Evolutionary conservation across 2,329 filamentous ascomycete species (phyloP), one percentile per base, ranked within the genome.

Genomic region (Fusarium pininemorale): DNA sequence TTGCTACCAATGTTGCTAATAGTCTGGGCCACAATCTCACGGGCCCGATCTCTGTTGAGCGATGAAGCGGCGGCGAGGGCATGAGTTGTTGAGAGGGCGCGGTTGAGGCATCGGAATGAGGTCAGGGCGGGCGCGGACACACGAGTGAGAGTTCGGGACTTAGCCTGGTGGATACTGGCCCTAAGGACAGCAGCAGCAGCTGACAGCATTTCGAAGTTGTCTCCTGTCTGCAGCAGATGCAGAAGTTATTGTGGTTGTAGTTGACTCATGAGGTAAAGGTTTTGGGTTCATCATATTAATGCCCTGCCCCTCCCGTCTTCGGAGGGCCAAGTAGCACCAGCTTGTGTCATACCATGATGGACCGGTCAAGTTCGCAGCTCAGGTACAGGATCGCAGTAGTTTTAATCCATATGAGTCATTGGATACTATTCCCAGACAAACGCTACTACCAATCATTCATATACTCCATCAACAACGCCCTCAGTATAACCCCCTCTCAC

Each of bases 381-480:
- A 45, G 24, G 16, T 45, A 44, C 14, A 16, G n/a, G 6, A 14
- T 24, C 41, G 15, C 15, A 12, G 10, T 44, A 24, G 10, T 22
- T 32, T 32, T 32, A 32, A 32, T 32, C 32, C 32, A 32, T 32
- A 32, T 32, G 32, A 32, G 32, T 32, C 13, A 14, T 32, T 32
- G 13, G 30, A 32, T 32, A 13, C 32, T 32, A 32, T 32, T 32
- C 32, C 32, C 32, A 32, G 13, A 32, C 32, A 32, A 32, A 32
- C 32, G 32, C 32, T 13, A 14, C 2, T 7, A 7, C 13, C 13
- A 32, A 32, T 14, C 13, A 32, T 22, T 16, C 14, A 32, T 37
- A 53, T 37, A 53, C 9, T 26, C 2, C 0, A 2, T 6, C 5
- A 16, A 1, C 4, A 0, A 0, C 16, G 1, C 0, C 6, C 2